These are phyloP conservation scores for Trichoderma guizhouense DNA, from an alignment of 2,329 filamentous ascomycete genomes.

Conservation along the genomic window DNA sequence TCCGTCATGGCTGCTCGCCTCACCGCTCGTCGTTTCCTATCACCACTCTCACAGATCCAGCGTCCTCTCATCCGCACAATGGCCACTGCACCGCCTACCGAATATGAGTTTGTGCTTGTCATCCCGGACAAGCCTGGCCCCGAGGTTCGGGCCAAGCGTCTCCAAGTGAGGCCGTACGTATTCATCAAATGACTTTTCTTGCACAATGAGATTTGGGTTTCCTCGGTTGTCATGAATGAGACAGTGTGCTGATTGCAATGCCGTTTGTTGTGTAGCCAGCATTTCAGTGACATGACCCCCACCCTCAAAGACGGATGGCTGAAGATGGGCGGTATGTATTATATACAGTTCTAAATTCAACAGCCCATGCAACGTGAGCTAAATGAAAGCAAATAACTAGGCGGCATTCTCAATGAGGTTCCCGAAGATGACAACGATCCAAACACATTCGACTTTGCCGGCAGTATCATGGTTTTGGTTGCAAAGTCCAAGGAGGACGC, in stretches of 20 bases:
- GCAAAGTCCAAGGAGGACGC: constrained; percentile 70
- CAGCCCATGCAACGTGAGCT: background rate
- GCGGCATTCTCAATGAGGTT: constrained; percentile 64
- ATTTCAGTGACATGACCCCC: constrained; percentile 55
- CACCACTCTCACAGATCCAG: constrained; percentile 9
- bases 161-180: constrained; percentile 57
- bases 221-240: background rate
- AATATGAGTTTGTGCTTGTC: constrained; percentile 65
- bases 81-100: constrained; percentile 34
- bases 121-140: constrained; percentile 64
- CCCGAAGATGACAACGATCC: constrained; percentile 56
- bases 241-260: background rate
- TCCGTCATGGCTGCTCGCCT: constrained; percentile 19
- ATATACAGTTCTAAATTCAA: background rate
- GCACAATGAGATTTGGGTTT: background rate
- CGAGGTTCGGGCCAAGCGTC: constrained; percentile 55
- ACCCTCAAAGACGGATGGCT: constrained; percentile 52
- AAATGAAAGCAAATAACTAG: constrained; percentile 36
- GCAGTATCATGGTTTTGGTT: constrained; percentile 65
- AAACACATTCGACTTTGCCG: constrained; percentile 64
- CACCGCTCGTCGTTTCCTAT: constrained; percentile 16
- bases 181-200: background rate
- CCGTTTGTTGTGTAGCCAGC: constrained; percentile 28
- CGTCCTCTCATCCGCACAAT: constrained; percentile 26
- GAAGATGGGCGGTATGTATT: constrained; percentile 63